These are phyloP conservation scores for Penicillium taxi DNA, from an alignment of 495 filamentous ascomycete species.

Conservation along the genomic window DNA sequence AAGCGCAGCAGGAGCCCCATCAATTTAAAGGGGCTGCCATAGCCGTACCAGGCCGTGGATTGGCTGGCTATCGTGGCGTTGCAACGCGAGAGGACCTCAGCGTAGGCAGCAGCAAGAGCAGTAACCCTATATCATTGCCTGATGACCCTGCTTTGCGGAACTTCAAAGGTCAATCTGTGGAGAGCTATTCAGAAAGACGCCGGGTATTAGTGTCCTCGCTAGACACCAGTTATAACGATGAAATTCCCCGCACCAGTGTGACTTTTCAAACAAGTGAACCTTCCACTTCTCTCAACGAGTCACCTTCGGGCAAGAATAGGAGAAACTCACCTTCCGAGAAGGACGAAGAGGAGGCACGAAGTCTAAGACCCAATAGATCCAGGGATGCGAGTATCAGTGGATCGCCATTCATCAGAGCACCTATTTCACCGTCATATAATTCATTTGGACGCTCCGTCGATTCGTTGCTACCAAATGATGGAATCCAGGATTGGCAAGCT, in stretches of 20 bases:
- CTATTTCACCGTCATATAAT: constrained; percentile 23
- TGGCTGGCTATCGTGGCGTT: constrained; percentile 21
- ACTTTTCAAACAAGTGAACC: constrained; percentile 20
- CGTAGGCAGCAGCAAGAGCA: constrained; percentile 22
- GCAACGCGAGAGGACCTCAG: constrained; percentile 18
- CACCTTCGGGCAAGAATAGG: constrained; percentile 14
- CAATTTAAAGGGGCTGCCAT: constrained; percentile 27
- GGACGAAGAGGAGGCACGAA: constrained; percentile 13
- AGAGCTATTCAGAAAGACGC: constrained; percentile 7
- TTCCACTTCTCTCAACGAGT: constrained; percentile 16
- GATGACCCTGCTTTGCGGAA: constrained; percentile 11
- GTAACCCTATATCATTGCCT: constrained; percentile 9
- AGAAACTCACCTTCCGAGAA: constrained; percentile 12
- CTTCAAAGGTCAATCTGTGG: constrained; percentile 7
- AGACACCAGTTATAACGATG: constrained; percentile 9
- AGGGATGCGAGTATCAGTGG: constrained; percentile 36
- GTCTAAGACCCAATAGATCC: constrained; percentile 22
- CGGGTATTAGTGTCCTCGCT: constrained; percentile 3
- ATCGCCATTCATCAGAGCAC: constrained; percentile 34
- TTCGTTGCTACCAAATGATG: constrained; percentile 22
- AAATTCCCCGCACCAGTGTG: not conserved
- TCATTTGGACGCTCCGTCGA: constrained; percentile 30
- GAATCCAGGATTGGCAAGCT: constrained; percentile 19
- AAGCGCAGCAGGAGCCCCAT: constrained; percentile 27
- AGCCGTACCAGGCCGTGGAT: constrained; percentile 37